These are phyloP conservation scores for Mortierella sp. DNA, from an alignment of 371 early-diverging fungal species.

Conservation along the genomic window DNA sequence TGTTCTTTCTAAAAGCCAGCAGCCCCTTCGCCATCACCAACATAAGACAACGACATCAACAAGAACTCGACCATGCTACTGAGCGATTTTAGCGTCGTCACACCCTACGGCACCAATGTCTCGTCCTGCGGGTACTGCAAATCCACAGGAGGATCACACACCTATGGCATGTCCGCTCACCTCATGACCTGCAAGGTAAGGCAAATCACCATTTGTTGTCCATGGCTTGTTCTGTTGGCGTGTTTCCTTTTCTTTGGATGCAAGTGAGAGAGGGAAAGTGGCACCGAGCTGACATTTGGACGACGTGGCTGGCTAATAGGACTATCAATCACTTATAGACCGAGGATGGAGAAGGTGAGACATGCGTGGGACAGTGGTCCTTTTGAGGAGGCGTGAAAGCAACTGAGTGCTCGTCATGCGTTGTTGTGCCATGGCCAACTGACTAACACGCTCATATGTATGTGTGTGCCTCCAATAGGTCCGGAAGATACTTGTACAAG, in stretches of 20 bases:
- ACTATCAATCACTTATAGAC: conserved; percentile 77
- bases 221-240: neutral
- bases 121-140: conserved; percentile 73
- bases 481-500: conserved; percentile 75
- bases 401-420: no score
- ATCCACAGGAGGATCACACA: conserved; percentile 59
- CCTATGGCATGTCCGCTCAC: conserved; percentile 71
- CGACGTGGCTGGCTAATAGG: conserved; percentile 52
- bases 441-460: neutral
- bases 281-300: neutral
- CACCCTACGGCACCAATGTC: conserved; percentile 58
- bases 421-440: neutral
- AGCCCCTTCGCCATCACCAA: neutral
- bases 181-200: conserved; percentile 53
- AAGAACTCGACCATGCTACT: conserved; percentile 26
- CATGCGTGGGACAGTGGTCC: no score
- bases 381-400: neutral
- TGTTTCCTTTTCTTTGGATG: neutral
- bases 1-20: neutral
- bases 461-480: conserved; percentile 56
- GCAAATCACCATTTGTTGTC: no score
- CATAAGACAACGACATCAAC: neutral
- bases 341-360: conserved; percentile 77
- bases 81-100: conserved; percentile 49
- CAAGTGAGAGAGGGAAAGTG: no score